phyloP scores from a whole-genome alignment of 1,284 basidiomycete species.

The Vanrija humicola region DNA sequence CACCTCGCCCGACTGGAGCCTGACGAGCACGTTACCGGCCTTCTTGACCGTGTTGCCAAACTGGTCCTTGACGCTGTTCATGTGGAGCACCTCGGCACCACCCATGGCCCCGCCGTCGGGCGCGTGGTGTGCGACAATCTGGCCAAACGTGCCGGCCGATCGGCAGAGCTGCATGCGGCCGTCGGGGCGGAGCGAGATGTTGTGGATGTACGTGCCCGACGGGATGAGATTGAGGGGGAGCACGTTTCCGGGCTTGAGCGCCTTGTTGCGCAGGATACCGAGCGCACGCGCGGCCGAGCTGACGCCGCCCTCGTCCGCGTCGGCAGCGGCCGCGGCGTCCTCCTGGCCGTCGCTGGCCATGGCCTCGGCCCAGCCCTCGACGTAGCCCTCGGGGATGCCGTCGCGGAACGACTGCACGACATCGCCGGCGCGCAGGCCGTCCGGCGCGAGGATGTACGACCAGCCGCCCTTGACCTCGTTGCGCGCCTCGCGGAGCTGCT shows the following conservation, averaged over 20 bases:
- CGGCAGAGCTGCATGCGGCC: constrained; percentile 82
- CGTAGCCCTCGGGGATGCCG: constrained; percentile 71
- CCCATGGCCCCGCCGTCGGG: constrained; percentile 50
- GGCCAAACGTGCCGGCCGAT: constrained; percentile 81
- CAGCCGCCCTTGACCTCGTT: constrained; percentile 46
- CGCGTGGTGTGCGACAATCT: constrained; percentile 65
- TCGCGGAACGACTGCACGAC: constrained; percentile 80
- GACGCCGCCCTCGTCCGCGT: constrained; percentile 49
- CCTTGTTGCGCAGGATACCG: constrained; percentile 78
- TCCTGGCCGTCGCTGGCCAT: not conserved
- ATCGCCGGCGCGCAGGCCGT: constrained; percentile 83
- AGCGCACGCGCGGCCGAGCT: constrained; percentile 54
- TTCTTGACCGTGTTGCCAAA: constrained; percentile 24
- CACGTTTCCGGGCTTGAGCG: constrained; percentile 88
- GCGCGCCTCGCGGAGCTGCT: constrained; percentile 11
- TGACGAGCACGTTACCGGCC: constrained; percentile 59
- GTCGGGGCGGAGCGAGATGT: constrained; percentile 68
- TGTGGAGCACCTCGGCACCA: constrained; percentile 37
- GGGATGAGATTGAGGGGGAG: constrained; percentile 88
- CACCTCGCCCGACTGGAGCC: constrained; percentile 88
- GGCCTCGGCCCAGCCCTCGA: constrained; percentile 60
- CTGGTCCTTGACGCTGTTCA: constrained; percentile 28
- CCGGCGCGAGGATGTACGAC: constrained; percentile 88
- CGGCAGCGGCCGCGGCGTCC: constrained; percentile 32
- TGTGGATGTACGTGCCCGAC: constrained; percentile 85